Base-by-base conservation (phyloP, 1,139 yeast genomes). In the Pichia inconspicua region DNA sequence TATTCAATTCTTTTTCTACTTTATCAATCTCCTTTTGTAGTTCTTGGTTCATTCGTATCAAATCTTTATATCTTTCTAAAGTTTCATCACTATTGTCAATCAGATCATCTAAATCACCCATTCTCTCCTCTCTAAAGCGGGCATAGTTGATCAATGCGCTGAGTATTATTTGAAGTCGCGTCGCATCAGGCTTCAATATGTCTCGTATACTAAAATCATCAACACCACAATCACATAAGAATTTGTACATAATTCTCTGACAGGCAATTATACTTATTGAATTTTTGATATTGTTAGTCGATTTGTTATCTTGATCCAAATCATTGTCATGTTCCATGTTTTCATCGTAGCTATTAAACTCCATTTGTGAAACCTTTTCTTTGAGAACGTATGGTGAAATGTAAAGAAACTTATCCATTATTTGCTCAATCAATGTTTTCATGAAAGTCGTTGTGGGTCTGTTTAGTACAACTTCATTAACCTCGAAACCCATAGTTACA, bases 101-200 rank as follows among this genome's bases (percentile, higher is more conserved):
- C 41, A 82, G 68, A 28, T 74, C 75, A 50, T 82, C 89, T 58
- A 85, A 82, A 57, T 80, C 89, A 22, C 72, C 74, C 62, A 84
- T 77, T 48, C 85, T 80, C 55, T 82, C 86, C 58, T 87, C 95
- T 55, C 96, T 73, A 59, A 85, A 88, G 50, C 94, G 69, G 2
- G 95, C 95, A 69, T 78, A 89, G 61, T 89, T 88, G 17, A 88
- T 84, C 45, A 89, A 82, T 1, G 94, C 95, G 62, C 96, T 86
- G 31, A 89, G 65, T 19, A 86, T 73, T 44, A 94, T 70, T 54
- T 80, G 69, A 3, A 80, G 72, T 49, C 95, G 69, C 43, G 65
- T 66, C 0, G 86, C 73, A 25, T 88, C 96, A 0, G 97, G 97
- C 53, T 73, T 78, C 45, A 73, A 68, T 39, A 77, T 69, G 65